Base-by-base conservation (phyloP, 164 flowering plant genomes). In the Chimonanthus praecox region DNA sequence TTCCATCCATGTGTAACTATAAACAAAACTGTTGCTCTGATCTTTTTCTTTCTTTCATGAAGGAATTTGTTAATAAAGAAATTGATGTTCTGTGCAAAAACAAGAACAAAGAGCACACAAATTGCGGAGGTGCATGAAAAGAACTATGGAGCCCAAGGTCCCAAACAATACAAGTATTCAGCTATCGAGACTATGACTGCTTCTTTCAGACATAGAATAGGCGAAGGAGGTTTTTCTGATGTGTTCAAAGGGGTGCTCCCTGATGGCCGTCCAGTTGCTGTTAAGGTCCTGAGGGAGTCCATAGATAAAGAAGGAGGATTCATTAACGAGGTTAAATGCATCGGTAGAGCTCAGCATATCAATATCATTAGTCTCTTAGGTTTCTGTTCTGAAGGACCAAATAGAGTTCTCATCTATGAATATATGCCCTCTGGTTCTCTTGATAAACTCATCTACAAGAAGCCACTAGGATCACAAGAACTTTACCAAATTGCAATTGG, bases 211-310 rank as follows among this genome's bases (percentile, higher is more conserved):
- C 58, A 74, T 9, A 54, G 18, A 11, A 7, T 75, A 63, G 77
- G 77, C n/a, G 6, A 61, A 45, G 73, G 77, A 70, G 77, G 77
- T 3, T 70, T 8, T 45, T 49, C 51, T n/a, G 8, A 9, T 2
- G 73, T 75, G 20, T 75, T 63, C 73, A 49, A 49, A 50, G 77
- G 77, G 64, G 45, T 11, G 73, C 77, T 70, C 2, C 47, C 45
- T 5, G 70, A 75, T 49, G 73, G 64, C 46, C 64, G 58, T 47
- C 10, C 7, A 20, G 73, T 75, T 3, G 77, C 77, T 15, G 77
- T 75, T 13, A 75, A 75, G 69, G n/a, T 75, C 11, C 49, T 64
- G 21, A 50, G 47, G 2, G 48, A 48, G 3, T 15, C 49, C 16
- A 49, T 21, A 16, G 47, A 58, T 5, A 33, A 33, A 33, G 33